Base-by-base conservation (phyloP, 768 basidiomycete species). In the Hypholoma fasciculare region DNA sequence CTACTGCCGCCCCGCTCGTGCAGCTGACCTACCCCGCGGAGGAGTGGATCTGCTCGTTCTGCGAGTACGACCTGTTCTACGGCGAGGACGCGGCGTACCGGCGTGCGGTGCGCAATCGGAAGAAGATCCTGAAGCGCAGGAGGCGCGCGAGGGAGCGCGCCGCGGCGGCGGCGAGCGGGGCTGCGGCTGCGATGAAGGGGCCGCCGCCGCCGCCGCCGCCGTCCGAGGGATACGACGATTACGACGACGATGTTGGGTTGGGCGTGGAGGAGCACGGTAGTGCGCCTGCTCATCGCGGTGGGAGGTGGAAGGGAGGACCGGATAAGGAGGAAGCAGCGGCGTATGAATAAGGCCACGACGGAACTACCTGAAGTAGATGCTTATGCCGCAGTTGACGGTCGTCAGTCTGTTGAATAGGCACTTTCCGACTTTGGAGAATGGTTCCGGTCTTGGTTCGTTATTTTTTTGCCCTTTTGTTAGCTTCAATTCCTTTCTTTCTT, bases 31-130 rank as follows among this genome's bases (percentile, higher is more conserved):
- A 84, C 58, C 85, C 87, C 7, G 79, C 74, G 36, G 94, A 97
- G 20, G 96, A 98, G 71, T 97, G 92, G 89, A 88, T 98, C 58
- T 98, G 96, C 70, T 84, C 90, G 61, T 91, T 90, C 66, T 98
- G 96, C 77, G 96, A 98, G 74, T 96, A 94, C 70, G 80, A 86
- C 57, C 68, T 98, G 56, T 96, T 96, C 71, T 98, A 90, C 69
- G 93, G 94, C n/a, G 88, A 89, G 51, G 90, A 90, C 40, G 57
- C 73, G 54, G 82, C 78, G 54, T 88, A 90, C 70, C 78, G 83
- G 61, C 76, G 80, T 46, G 88, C 87, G 43, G 75, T 94, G 58
- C 76, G 85, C 71, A 86, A 80, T 62, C 75, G 94, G 60, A 92
- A 92, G 77, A 89, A 88, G 80, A 88, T 95, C 48, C 76, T 95